Percentiles rank a stretch among this genome's conserved stretches.
Evolutionary conservation across 78 protist species (phyloP).

Genomic region (Monosiga brevicollis): DNA sequence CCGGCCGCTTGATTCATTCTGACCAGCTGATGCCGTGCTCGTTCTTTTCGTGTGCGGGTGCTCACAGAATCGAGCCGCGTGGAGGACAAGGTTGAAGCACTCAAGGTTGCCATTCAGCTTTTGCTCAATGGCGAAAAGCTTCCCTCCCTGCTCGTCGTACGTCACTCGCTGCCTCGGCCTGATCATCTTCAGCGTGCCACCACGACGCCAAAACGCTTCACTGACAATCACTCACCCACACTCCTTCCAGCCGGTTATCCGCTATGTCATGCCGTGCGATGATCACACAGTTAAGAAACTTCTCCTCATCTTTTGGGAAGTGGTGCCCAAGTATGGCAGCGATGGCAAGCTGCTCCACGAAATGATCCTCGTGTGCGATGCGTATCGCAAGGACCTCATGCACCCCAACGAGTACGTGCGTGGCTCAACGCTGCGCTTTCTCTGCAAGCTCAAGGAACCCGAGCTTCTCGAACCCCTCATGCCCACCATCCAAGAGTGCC

Average conservation of each 20-base stretch:
- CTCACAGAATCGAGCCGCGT: not conserved
- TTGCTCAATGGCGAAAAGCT: conserved; percentile 17
- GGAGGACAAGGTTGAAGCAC: conserved; percentile 1
- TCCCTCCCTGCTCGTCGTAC: conserved; percentile 16
- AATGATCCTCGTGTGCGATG: conserved; percentile 88
- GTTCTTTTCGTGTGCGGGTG: not conserved
- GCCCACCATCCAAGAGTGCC: conserved; percentile 60
- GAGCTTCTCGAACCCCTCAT: conserved; percentile 85
- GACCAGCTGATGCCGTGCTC: not conserved
- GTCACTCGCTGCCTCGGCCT: not conserved
- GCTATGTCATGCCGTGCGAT: conserved; percentile 59
- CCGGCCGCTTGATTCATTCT: too few species aligned
- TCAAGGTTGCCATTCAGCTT: not conserved
- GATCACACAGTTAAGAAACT: conserved; percentile 86
- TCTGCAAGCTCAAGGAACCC: conserved; percentile 79
- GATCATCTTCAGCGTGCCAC: not conserved
- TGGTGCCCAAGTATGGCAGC: conserved; percentile 69
- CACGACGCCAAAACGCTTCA: not conserved
- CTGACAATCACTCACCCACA: not conserved
- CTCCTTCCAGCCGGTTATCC: conserved; percentile 44
- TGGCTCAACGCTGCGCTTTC: conserved; percentile 86
- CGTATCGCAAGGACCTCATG: conserved; percentile 48
- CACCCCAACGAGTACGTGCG: conserved; percentile 93
- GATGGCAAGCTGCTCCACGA: conserved; percentile 87
- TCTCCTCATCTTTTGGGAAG: conserved; percentile 82